Conservation (phyloP, 2,329 filamentous ascomycete genomes). For the Aspergillus viridinutans region DNA sequence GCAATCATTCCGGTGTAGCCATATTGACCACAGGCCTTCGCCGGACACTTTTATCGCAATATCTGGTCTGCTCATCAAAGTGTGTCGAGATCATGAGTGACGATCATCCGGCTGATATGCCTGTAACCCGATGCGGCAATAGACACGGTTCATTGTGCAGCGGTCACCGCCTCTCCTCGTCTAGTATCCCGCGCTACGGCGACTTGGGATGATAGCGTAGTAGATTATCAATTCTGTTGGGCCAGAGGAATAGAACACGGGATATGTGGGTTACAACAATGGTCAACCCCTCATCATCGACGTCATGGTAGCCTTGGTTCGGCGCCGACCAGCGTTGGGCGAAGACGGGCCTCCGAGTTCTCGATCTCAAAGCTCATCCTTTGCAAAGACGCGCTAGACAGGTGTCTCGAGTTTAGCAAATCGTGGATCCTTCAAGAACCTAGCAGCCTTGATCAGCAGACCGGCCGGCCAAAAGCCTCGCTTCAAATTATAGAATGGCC, state of each 20-base stretch:
- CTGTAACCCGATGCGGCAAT: not conserved
- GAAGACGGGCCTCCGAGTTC: not conserved
- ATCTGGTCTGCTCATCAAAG: not conserved
- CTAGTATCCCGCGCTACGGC: not conserved
- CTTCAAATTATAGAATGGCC: not conserved
- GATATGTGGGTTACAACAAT: not conserved
- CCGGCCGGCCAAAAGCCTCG: not conserved
- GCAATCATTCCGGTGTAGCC: not conserved
- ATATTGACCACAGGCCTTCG: not conserved
- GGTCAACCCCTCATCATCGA: not conserved
- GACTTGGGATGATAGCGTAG: not conserved
- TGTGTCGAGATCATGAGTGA: not conserved
- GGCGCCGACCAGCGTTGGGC: not conserved
- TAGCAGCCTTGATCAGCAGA: not conserved
- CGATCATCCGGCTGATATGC: not conserved
- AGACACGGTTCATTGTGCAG: not conserved
- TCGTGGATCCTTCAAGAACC: not conserved
- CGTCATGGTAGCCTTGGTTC: not conserved
- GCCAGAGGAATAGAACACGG: not conserved
- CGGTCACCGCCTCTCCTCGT: not conserved
- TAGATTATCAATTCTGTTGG: not conserved
- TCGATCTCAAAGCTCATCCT: not conserved
- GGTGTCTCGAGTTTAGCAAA: no score
- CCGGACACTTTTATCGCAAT: not conserved
- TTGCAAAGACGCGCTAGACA: no score